A percentile compares a stretch with the other conserved stretches of the same genome.
Evolutionary conservation across 441 rosid genomes (phyloP).

Genomic region (Arabidopsis hybrid): DNA sequence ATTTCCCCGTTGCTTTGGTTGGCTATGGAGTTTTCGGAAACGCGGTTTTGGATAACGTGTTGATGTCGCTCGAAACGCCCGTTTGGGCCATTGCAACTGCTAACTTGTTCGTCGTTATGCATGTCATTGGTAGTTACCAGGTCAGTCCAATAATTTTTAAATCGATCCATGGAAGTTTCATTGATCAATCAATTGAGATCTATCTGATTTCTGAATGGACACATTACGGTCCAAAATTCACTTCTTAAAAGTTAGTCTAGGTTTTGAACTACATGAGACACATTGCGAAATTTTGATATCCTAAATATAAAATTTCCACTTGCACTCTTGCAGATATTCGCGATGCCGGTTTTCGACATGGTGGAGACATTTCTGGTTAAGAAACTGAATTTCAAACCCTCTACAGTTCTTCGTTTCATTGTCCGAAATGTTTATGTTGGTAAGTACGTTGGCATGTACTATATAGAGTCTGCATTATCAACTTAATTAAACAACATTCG

Average conservation of each 20-base stretch:
- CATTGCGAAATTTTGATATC: neutral
- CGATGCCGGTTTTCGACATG: slow-evolving; percentile 84
- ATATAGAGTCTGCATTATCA: no score
- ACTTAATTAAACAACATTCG: neutral
- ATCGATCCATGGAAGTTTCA: neutral
- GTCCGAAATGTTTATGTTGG: slow-evolving; percentile 64
- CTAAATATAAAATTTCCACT: neutral
- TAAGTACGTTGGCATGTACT: slow-evolving; percentile 36
- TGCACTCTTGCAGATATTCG: slow-evolving; percentile 51
- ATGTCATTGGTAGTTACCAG: slow-evolving; percentile 78
- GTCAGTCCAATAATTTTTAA: slow-evolving; percentile 35
- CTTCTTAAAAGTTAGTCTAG: neutral
- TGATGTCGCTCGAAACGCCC: slow-evolving; percentile 58
- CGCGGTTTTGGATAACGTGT: slow-evolving; percentile 56
- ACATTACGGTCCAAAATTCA: neutral
- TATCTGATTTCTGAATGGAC: neutral
- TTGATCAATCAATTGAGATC: neutral
- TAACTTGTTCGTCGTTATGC: slow-evolving; percentile 66
- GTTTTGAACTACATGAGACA: neutral
- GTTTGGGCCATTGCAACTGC: slow-evolving; percentile 67
- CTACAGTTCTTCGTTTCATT: slow-evolving; percentile 52
- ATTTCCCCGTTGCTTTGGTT: slow-evolving; percentile 67
- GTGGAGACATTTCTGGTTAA: slow-evolving; percentile 65
- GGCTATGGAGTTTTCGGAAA: slow-evolving; percentile 65
- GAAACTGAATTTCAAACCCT: slow-evolving; percentile 56